Base-by-base conservation (phyloP, 805 yeast species). In the Candida coquimbonensis region DNA sequence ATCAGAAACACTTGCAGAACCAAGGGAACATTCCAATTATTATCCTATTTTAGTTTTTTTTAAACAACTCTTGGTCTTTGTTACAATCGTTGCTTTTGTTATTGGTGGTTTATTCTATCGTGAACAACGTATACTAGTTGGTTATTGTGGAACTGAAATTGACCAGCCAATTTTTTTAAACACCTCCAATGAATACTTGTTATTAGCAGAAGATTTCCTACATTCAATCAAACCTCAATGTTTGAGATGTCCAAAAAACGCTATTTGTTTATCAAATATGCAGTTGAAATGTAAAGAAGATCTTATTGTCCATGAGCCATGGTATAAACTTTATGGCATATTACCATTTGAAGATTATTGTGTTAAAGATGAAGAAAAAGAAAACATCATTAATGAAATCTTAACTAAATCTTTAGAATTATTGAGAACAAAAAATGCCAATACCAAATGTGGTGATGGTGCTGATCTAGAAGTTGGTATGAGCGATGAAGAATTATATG, bases 211-310 rank as follows among this genome's bases (percentile, higher is more conserved):
- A 36, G 54, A 62, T 0, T 64, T 67, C 46, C 61, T 84, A 46
- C 76, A 74, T 41, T 47, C 58, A 0, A 60, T 73, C 42, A 73
- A 73, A 41, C 95, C 95, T 3, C 39, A 53, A 0, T 91, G 99
- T 66, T 65, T 75, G 5, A 76, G 76, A 25, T 91, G 98, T 60
- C 97, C 98, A 2, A 75, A 72, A 4, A 81, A 90, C 64, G 93
- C 90, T 0, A 69, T 77, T 35, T 91, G 98, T 64, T 78, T 73
- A 51, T 77, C 79, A 24, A 60, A 72, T 39, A 68, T 84, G 54
- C 68, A 73, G 43, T 57, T 86, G 9, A 79, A 74, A 46, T 91
- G 99, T 64, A 80, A 77, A 53, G 81, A 80, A 39, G 95, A 83
- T 46, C 85, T 69, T 58, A 61, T 76, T 39, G 71, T 68, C 33